Conservation (phyloP, 2,329 filamentous ascomycete genomes). For the Fusarium algeriense region DNA sequence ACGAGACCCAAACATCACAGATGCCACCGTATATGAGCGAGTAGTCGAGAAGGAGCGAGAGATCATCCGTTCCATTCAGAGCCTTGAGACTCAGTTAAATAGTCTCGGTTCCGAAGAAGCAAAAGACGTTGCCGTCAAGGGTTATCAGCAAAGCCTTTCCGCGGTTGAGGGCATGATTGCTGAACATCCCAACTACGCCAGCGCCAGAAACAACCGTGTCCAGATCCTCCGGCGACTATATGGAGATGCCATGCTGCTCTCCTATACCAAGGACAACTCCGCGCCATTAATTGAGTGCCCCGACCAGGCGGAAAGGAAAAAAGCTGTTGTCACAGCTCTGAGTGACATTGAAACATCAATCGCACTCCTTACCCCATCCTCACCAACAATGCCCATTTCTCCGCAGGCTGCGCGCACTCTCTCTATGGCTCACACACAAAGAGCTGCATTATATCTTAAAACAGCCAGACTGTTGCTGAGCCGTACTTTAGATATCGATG, state of each 20-base stretch:
- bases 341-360: conserved; percentile 71
- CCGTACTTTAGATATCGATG: conserved; percentile 56
- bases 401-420: conserved; percentile 74
- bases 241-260: conserved; percentile 69
- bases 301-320: conserved; percentile 53
- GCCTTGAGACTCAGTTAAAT: conserved; percentile 65
- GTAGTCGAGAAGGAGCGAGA: conserved; percentile 64
- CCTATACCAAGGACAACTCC: conserved; percentile 52
- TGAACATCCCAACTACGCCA: conserved; percentile 74
- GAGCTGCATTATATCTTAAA: conserved; percentile 72
- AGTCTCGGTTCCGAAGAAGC: conserved; percentile 54
- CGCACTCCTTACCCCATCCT: conserved; percentile 66
- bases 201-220: conserved; percentile 79
- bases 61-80: conserved; percentile 67
- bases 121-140: conserved; percentile 54
- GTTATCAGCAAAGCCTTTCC: conserved; percentile 62
- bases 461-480: conserved; percentile 64
- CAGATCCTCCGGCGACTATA: conserved; percentile 74
- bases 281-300: conserved; percentile 58
- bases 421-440: conserved; percentile 78
- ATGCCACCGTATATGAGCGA: conserved; percentile 63
- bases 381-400: conserved; percentile 67
- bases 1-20: conserved; percentile 68
- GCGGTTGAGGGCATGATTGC: conserved; percentile 68
- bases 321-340: conserved; percentile 58